Evolutionary conservation across 352 stramenopile genomes (phyloP), one percentile per base, ranked within the genome.

Genomic region (Thalassiosira mediterranea): DNA sequence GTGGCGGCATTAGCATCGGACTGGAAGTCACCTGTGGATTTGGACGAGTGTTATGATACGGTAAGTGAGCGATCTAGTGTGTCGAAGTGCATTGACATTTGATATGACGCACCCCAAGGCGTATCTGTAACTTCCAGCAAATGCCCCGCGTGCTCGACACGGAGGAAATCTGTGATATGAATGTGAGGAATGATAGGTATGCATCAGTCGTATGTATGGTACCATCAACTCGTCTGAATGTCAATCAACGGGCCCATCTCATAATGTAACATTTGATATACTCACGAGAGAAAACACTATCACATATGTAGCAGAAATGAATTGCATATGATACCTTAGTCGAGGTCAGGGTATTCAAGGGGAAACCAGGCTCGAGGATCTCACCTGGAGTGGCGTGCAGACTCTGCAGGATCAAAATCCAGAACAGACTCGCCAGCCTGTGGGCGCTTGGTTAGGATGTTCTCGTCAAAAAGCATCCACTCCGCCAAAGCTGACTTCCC

Each of bases 241-340:
- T n/a, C n/a, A n/a, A n/a, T n/a, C n/a, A n/a, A n/a, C n/a, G n/a
- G n/a, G n/a, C n/a, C n/a, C n/a, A n/a, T n/a, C n/a, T n/a, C n/a
- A n/a, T n/a, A n/a, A n/a, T n/a, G n/a, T n/a, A n/a, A n/a, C n/a
- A n/a, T n/a, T n/a, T n/a, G n/a, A n/a, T n/a, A n/a, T n/a, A n/a
- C n/a, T n/a, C n/a, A n/a, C n/a, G 68, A 11, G 58, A 70, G 52
- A 76, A 76, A 4, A 76, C 56, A 51, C 66, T n/a, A n/a, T n/a
- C n/a, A n/a, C n/a, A n/a, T n/a, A n/a, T n/a, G n/a, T n/a, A n/a
- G n/a, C n/a, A n/a, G n/a, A n/a, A n/a, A n/a, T n/a, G n/a, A n/a
- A n/a, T n/a, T n/a, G n/a, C n/a, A n/a, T n/a, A n/a, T n/a, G n/a
- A n/a, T n/a, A n/a, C n/a, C n/a, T n/a, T n/a, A n/a, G n/a, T n/a